phyloP scores from a whole-genome alignment of 1,139 yeast species.

The Saccharomycopsis hybrid region DNA sequence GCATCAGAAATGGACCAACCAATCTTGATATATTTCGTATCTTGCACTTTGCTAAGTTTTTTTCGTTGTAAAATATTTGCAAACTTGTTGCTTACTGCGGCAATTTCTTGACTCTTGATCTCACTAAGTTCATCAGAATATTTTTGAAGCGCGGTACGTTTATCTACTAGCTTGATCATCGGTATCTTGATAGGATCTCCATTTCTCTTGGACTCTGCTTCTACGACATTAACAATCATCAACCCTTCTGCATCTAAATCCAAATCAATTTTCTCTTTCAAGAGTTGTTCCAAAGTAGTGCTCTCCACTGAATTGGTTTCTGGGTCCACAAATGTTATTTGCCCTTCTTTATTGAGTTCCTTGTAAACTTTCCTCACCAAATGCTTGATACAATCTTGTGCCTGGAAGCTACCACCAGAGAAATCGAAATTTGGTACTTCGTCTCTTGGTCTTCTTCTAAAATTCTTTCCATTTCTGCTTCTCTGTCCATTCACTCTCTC shows the following conservation, averaged over 20 bases:
- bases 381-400: conserved; percentile 16
- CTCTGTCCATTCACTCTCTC: too few species aligned
- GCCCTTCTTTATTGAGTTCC: conserved; percentile 12
- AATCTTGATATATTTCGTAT: conserved; percentile 12
- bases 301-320: conserved; percentile 1
- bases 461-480: too few species aligned
- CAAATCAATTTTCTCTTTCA: neutral
- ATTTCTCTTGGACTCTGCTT: neutral
- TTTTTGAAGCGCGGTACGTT: conserved; percentile 31
- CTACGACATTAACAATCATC: conserved; percentile 7
- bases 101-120: conserved; percentile 29
- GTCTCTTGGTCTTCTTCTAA: neutral
- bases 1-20: conserved; percentile 20
- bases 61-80: conserved; percentile 9
- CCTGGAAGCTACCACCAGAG: conserved; percentile 6
- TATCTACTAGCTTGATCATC: conserved; percentile 33
- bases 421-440: conserved; percentile 3
- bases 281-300: conserved; percentile 1
- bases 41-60: neutral
- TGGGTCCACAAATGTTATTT: conserved; percentile 8
- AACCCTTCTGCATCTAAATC: conserved; percentile 17
- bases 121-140: conserved; percentile 36
- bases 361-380: conserved; percentile 7
- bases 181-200: conserved; percentile 22
- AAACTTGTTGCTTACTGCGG: conserved; percentile 6